Evolutionary conservation across 2,329 filamentous ascomycete species (phyloP), one percentile per base, ranked within the genome.

Genomic region (Annulohypoxylon truncatum): DNA sequence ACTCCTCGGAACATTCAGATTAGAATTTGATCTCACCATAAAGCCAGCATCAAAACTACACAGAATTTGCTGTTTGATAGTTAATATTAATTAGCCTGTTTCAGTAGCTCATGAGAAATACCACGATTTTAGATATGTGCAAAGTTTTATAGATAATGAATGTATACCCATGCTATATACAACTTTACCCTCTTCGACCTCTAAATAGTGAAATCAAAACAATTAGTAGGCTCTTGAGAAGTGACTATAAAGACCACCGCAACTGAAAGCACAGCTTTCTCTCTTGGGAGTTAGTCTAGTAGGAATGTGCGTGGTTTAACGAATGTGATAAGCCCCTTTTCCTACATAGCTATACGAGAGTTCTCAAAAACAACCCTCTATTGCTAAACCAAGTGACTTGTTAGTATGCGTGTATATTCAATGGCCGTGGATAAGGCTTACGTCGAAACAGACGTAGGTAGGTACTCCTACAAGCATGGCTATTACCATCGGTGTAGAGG

Each of bases 401-500:
- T 47, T 15, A 61, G 57, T 9, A 12, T 5, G 15, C 8, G 22
- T 24, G n/a, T n/a, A 20, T 22, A 7, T 20, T 20, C 2, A 12
- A 6, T 22, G 3, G 3, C 4, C 31, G 24, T 3, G 9, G 20
- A 13, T 13, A 24, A 10, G 22, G 44, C 59, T 56, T 20, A 62
- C 44, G 13, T 62, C 44, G 35, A 62, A 62, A 52, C 59, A 62
- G 8, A 62, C 59, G 12, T 62, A 62, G 13, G 12, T 62, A 62
- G 13, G 20, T 62, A 26, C 44, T 62, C n/a, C 6, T 40, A 52
- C 59, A 62, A 13, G 24, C 6, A 20, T 56, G 13, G 3, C 59
- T 44, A 9, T 55, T 50, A 7, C 44, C 44, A 28, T 61, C 50
- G n/a, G 44, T 56, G 33, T 62, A 62, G 4, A 62, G 51, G 13